Evolutionary conservation across 1,284 basidiomycete genomes (phyloP).

Genomic region (Apiotrichum laibachii): DNA sequence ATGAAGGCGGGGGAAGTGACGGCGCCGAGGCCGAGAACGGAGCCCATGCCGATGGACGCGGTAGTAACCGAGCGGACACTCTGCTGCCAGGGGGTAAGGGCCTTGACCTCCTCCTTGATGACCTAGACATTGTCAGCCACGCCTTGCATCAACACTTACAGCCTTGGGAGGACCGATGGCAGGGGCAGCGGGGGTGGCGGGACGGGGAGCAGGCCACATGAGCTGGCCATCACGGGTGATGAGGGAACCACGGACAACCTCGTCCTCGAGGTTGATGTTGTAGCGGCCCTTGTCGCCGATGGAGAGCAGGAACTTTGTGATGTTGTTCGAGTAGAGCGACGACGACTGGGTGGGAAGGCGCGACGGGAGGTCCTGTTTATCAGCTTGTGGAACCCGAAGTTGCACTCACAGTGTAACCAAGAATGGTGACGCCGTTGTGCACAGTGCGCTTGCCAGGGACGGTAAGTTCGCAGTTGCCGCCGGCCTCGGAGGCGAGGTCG

Average conservation of each 20-base stretch:
- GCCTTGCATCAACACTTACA: slow-evolving; percentile 12
- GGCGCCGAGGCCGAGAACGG: slow-evolving; percentile 69
- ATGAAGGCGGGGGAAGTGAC: slow-evolving; percentile 73
- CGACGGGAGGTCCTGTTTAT: slow-evolving; percentile 72
- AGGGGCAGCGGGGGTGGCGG: slow-evolving; percentile 53
- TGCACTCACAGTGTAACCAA: slow-evolving; percentile 57
- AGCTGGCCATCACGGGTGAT: slow-evolving; percentile 67
- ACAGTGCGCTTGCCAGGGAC: slow-evolving; percentile 63
- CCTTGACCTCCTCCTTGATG: slow-evolving; percentile 50
- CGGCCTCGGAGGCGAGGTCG: slow-evolving; percentile 76
- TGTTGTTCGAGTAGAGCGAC: slow-evolving; percentile 82
- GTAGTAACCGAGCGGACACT: slow-evolving; percentile 66
- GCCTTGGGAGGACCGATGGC: slow-evolving; percentile 51
- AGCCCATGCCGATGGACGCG: slow-evolving; percentile 70
- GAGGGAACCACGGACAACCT: slow-evolving; percentile 75
- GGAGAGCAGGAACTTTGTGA: slow-evolving; percentile 79
- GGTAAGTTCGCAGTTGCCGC: slow-evolving; percentile 78
- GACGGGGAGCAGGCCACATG: slow-evolving; percentile 57
- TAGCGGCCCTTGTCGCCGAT: slow-evolving; percentile 65
- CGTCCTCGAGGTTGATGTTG: slow-evolving; percentile 68
- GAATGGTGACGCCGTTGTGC: slow-evolving; percentile 70
- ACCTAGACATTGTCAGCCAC: slow-evolving; percentile 25
- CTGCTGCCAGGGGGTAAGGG: slow-evolving; percentile 78
- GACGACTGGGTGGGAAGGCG: slow-evolving; percentile 80
- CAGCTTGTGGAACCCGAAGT: not conserved